Conservation (phyloP, 2,329 filamentous ascomycete genomes). For the Hypoxylon sp. region DNA sequence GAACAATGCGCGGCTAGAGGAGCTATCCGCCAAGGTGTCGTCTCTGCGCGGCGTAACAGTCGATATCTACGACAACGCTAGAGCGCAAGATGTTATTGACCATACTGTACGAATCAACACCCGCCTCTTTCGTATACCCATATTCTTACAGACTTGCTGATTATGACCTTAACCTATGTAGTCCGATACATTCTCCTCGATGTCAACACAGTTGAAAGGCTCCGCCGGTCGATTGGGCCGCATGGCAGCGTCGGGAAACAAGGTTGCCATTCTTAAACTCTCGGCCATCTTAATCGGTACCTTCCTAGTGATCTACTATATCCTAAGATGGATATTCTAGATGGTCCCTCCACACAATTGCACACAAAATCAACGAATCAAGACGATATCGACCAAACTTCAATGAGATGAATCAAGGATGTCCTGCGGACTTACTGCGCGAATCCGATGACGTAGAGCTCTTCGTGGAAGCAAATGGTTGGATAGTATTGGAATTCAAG, state of each 20-base stretch:
- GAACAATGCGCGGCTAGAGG: constrained; percentile 94
- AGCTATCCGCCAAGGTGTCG: constrained; percentile 91
- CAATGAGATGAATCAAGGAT: not conserved
- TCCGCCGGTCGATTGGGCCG: constrained; percentile 85
- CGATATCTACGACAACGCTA: constrained; percentile 97
- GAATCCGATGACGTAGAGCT: not conserved
- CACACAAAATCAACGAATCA: constrained; percentile 6
- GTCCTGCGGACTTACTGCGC: not conserved
- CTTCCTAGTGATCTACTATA: constrained; percentile 83
- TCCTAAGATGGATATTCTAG: constrained; percentile 74
- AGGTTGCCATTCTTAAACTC: constrained; percentile 90
- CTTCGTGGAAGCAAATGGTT: not conserved
- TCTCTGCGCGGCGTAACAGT: constrained; percentile 94
- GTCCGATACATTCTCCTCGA: constrained; percentile 92
- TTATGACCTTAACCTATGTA: constrained; percentile 55
- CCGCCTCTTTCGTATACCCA: not conserved
- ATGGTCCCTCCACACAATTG: not conserved
- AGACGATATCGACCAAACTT: not conserved
- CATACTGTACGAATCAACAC: constrained; percentile 74
- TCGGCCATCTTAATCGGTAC: constrained; percentile 83
- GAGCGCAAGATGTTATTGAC: constrained; percentile 89
- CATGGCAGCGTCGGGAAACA: constrained; percentile 93
- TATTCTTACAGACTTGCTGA: constrained; percentile 9
- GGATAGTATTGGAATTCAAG: constrained; percentile 1
- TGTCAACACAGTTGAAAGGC: constrained; percentile 85